Percentiles rank a stretch among this genome's conserved stretches.
Conservation (phyloP, 2,329 filamentous ascomycete species). For the Calonectria multiphialidica region DNA sequence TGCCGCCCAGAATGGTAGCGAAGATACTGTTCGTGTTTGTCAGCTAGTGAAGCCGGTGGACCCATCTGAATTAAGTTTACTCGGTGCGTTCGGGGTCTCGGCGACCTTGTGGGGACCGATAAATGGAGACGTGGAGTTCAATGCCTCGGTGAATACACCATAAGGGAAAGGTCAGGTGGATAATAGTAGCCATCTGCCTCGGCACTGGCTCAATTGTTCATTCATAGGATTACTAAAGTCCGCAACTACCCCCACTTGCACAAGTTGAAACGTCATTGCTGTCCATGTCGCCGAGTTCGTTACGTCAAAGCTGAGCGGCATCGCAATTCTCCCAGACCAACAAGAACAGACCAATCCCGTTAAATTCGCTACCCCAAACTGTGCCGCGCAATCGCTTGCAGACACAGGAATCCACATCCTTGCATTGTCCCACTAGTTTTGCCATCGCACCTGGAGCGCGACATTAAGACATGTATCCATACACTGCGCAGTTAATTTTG, state of each 20-base stretch:
- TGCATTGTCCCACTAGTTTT: too few species aligned
- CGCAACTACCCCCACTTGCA: not conserved
- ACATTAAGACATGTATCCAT: too few species aligned
- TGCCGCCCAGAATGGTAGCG: not conserved
- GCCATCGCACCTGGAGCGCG: too few species aligned
- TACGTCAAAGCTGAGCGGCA: not conserved
- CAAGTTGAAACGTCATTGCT: not conserved
- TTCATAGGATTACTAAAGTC: not conserved
- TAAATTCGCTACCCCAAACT: not conserved
- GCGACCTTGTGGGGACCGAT: not conserved
- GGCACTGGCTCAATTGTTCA: not conserved
- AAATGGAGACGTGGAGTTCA: not conserved
- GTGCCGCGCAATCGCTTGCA: not conserved
- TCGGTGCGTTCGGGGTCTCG: not conserved
- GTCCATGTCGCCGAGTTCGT: not conserved
- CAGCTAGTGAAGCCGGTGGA: not conserved
- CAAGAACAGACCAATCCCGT: not conserved
- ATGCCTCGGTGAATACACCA: not conserved
- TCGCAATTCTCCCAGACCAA: not conserved
- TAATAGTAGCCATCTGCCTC: not conserved
- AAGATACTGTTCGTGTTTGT: not conserved
- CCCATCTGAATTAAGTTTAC: not conserved
- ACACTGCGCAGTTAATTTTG: too few species aligned
- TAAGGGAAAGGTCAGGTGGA: not conserved
- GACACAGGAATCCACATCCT: not conserved